Conservation (phyloP, 2,329 filamentous ascomycete genomes). For the Arthrobotrys iridis region DNA sequence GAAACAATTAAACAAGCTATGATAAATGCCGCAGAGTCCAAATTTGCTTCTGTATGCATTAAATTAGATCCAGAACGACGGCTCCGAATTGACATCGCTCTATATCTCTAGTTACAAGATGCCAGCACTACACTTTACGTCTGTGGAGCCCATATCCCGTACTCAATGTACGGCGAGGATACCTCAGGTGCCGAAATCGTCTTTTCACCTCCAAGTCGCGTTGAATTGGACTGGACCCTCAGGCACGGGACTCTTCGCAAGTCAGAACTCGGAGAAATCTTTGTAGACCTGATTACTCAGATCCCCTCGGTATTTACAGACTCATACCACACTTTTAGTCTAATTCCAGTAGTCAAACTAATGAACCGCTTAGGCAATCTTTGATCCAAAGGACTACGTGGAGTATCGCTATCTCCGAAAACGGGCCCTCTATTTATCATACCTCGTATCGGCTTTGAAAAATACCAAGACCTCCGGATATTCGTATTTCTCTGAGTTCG, state of each 20-base stretch:
- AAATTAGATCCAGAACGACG: neutral
- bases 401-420: conserved; percentile 38
- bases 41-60: conserved; percentile 22
- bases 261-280: neutral
- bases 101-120: conserved; percentile 3
- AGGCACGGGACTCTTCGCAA: conserved; percentile 5
- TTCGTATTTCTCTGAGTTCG: conserved; percentile 4
- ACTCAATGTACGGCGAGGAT: neutral
- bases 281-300: conserved; percentile 23
- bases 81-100: neutral
- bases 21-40: neutral
- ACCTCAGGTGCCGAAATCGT: neutral
- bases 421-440: conserved; percentile 27
- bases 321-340: neutral
- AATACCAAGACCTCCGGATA: neutral
- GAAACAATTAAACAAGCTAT: conserved; percentile 19
- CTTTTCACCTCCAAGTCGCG: neutral
- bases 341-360: neutral
- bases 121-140: neutral
- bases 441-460: conserved; percentile 9
- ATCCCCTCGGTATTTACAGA: conserved; percentile 21
- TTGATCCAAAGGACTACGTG: conserved; percentile 29
- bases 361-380: neutral
- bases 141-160: conserved; percentile 1
- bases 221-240: conserved; percentile 19